Evolutionary conservation across 1,139 yeast genomes (phyloP).

Genomic region (Groenewaldozyma sp.): DNA sequence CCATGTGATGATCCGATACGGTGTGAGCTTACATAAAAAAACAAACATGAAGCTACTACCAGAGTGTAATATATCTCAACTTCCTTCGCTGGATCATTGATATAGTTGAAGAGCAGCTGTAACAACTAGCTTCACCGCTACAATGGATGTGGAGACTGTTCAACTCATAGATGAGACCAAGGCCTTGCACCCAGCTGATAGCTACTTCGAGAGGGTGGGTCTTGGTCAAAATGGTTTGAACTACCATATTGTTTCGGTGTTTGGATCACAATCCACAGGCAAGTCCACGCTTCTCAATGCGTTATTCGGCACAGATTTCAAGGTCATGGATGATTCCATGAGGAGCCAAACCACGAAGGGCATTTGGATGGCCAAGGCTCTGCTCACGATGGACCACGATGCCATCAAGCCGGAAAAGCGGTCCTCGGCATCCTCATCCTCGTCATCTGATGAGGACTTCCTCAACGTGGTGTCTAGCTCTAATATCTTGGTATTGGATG

Average conservation of each 20-base stretch:
- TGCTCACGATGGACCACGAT: slow-evolving; percentile 1
- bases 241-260: slow-evolving; percentile 88
- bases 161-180: slow-evolving; percentile 79
- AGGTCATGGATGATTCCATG: slow-evolving; percentile 79
- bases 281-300: slow-evolving; percentile 83
- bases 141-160: slow-evolving; percentile 21
- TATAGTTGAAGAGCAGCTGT: too few species aligned
- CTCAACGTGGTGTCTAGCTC: slow-evolving; percentile 11
- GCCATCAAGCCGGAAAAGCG: slow-evolving; percentile 6
- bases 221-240: slow-evolving; percentile 48
- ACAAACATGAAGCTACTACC: too few species aligned
- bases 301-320: slow-evolving; percentile 78
- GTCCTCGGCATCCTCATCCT: slow-evolving; percentile 7
- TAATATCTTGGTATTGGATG: slow-evolving; percentile 79
- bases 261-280: slow-evolving; percentile 96
- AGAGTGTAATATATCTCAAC: too few species aligned
- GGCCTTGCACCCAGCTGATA: slow-evolving; percentile 36
- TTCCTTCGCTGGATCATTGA: too few species aligned
- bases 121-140: background rate
- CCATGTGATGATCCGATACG: too few species aligned
- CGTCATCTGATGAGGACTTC: slow-evolving; percentile 13
- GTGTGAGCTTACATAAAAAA: too few species aligned
- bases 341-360: slow-evolving; percentile 88
- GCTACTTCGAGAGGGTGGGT: slow-evolving; percentile 31
- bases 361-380: slow-evolving; percentile 69